phyloP scores from a whole-genome alignment of 208 protist genomes.

The Borovskyia barvae region DNA sequence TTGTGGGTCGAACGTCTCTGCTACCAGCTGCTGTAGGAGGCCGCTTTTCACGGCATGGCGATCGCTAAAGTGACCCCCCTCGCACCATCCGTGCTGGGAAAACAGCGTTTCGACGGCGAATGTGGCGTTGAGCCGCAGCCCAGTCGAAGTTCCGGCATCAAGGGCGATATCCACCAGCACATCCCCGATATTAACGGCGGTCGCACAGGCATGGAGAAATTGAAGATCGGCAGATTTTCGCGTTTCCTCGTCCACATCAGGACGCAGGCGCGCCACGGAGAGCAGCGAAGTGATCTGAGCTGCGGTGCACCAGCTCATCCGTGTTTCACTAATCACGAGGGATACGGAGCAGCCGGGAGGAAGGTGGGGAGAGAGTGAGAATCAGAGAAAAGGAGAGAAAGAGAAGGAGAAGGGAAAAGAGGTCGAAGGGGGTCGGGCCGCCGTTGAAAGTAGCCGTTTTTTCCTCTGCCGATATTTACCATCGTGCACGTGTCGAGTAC shows the following conservation, averaged over 20 bases:
- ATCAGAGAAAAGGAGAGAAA: too few relatives aligned
- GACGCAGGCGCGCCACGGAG: constrained; percentile 23
- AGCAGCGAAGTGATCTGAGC: constrained; percentile 34
- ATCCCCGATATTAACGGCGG: constrained; percentile 57
- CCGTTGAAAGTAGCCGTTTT: too few relatives aligned
- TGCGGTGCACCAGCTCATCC: constrained; percentile 46
- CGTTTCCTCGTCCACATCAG: constrained; percentile 21
- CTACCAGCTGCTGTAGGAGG: constrained; percentile 14
- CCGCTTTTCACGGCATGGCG: constrained; percentile 8
- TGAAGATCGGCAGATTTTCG: constrained; percentile 34
- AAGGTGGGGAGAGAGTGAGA: too few relatives aligned
- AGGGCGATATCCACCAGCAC: constrained; percentile 33
- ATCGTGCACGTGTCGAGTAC: too few relatives aligned
- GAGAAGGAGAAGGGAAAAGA: too few relatives aligned
- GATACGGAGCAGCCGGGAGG: too few relatives aligned
- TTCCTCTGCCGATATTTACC: too few relatives aligned
- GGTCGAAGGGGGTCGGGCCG: too few relatives aligned
- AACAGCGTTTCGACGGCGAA: constrained; percentile 49
- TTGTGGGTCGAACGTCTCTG: background rate
- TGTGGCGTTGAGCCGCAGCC: constrained; percentile 40
- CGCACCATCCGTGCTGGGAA: constrained; percentile 30
- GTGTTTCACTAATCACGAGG: too few relatives aligned
- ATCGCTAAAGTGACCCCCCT: constrained; percentile 45
- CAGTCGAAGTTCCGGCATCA: constrained; percentile 6
- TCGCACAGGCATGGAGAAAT: constrained; percentile 33